Percentiles rank a stretch among this genome's conserved stretches.
These are phyloP conservation scores for Phytophthora pini DNA, from an alignment of 352 stramenopile genomes.

Conservation along the genomic window DNA sequence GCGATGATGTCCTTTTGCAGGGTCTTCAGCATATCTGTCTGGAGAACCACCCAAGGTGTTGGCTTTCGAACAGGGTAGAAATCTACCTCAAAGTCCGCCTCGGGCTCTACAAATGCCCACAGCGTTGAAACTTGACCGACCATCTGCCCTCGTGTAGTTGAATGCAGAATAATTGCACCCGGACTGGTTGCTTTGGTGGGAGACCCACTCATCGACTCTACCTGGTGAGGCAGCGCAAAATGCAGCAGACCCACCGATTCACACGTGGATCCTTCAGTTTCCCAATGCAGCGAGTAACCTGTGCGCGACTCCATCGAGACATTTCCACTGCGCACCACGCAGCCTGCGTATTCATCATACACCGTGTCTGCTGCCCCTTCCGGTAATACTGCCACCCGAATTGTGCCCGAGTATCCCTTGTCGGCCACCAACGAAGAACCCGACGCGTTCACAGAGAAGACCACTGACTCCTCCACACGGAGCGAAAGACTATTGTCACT, in stretches of 20 bases:
- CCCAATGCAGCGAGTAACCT: constrained; percentile 67
- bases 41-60: constrained; percentile 29
- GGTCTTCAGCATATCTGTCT: constrained; percentile 49
- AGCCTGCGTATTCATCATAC: constrained; percentile 65
- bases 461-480: constrained; percentile 41
- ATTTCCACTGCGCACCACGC: constrained; percentile 55
- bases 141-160: constrained; percentile 62
- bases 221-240: constrained; percentile 71
- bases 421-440: constrained; percentile 51
- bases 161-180: constrained; percentile 51
- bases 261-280: constrained; percentile 52
- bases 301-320: constrained; percentile 65
- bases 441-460: constrained; percentile 43
- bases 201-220: constrained; percentile 45
- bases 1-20: constrained; percentile 60
- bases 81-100: constrained; percentile 55
- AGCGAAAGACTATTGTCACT: constrained; percentile 49
- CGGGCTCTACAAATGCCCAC: constrained; percentile 60
- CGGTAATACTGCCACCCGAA: constrained; percentile 65
- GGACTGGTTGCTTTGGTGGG: constrained; percentile 21
- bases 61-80: constrained; percentile 59
- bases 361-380: constrained; percentile 40
- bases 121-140: constrained; percentile 42
- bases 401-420: constrained; percentile 48
- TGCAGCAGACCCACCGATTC: constrained; percentile 54